These are phyloP conservation scores for Auriscalpium vulgare DNA, from an alignment of 768 basidiomycete species.

Conservation along the genomic window DNA sequence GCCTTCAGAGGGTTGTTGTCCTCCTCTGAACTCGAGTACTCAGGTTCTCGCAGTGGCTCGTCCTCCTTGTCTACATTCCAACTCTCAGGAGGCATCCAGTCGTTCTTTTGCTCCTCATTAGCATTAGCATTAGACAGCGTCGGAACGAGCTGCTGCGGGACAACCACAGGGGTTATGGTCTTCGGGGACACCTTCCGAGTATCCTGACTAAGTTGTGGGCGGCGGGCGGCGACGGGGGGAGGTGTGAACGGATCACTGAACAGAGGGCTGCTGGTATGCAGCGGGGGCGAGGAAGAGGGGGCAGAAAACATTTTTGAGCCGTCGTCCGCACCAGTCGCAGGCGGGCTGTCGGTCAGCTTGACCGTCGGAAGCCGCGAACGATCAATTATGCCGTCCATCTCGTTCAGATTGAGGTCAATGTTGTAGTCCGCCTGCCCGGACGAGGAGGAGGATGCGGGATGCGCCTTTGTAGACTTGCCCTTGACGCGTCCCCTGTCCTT, in stretches of 20 bases:
- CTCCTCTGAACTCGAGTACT: conserved; percentile 38
- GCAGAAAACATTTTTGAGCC: conserved; percentile 23
- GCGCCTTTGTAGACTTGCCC: conserved; percentile 23
- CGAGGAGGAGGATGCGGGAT: conserved; percentile 24
- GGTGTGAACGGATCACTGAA: conserved; percentile 33
- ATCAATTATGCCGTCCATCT: conserved; percentile 82
- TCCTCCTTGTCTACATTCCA: conserved; percentile 55
- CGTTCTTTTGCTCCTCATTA: conserved; percentile 5
- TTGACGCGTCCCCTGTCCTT: conserved; percentile 23
- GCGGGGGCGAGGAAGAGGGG: conserved; percentile 14
- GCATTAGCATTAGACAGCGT: neutral
- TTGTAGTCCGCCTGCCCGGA: conserved; percentile 30
- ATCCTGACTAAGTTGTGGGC: conserved; percentile 17
- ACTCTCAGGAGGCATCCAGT: conserved; percentile 68
- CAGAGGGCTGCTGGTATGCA: conserved; percentile 24
- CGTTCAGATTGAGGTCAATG: conserved; percentile 61
- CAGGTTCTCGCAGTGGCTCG: conserved; percentile 31
- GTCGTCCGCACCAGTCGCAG: conserved; percentile 36
- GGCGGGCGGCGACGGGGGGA: conserved; percentile 6
- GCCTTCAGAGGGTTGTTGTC: conserved; percentile 11
- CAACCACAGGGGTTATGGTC: conserved; percentile 22
- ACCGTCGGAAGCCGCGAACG: conserved; percentile 17
- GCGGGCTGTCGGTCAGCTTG: conserved; percentile 24
- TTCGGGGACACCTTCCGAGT: conserved; percentile 47
- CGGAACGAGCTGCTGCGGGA: conserved; percentile 1